Percentiles rank a stretch among this genome's conserved stretches.
Conservation (phyloP, 805 yeast species). For the Lipomyces orientalis region DNA sequence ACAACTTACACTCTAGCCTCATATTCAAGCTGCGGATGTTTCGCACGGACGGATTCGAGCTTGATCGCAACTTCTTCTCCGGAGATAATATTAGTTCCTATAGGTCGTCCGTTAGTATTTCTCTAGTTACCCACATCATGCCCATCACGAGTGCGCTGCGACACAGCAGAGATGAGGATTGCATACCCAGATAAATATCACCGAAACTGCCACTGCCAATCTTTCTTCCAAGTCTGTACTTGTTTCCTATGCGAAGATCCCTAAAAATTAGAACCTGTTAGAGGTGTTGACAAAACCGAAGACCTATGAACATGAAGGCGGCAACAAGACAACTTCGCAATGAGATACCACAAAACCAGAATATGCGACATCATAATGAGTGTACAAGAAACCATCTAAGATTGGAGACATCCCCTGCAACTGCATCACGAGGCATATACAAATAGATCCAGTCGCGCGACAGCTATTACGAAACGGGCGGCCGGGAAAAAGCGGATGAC, state of each 20-base stretch:
- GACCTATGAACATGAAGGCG: too few species aligned
- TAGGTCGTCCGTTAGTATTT: background rate
- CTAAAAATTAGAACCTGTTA: slow-evolving; percentile 12
- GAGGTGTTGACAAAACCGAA: background rate
- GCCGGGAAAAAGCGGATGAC: background rate
- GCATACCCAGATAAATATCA: slow-evolving; percentile 77
- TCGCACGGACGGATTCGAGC: slow-evolving; percentile 84
- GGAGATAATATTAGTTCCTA: slow-evolving; percentile 85
- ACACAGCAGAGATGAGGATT: background rate
- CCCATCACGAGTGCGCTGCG: background rate
- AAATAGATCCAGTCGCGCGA: background rate
- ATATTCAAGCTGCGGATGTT: slow-evolving; percentile 95
- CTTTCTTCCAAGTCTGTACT: slow-evolving; percentile 90
- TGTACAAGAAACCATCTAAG: background rate
- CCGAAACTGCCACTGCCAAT: slow-evolving; percentile 98
- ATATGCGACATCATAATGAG: background rate
- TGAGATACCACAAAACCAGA: too few species aligned
- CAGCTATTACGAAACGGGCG: background rate
- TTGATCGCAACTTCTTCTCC: slow-evolving; percentile 99
- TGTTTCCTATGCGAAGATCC: slow-evolving; percentile 90
- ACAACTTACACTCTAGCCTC: slow-evolving; percentile 76
- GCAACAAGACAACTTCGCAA: too few species aligned
- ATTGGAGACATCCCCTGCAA: background rate
- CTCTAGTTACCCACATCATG: background rate
- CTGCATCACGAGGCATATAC: background rate